These are phyloP conservation scores for Psilocybe mexicana DNA, from an alignment of 1,284 basidiomycete genomes.

Conservation along the genomic window DNA sequence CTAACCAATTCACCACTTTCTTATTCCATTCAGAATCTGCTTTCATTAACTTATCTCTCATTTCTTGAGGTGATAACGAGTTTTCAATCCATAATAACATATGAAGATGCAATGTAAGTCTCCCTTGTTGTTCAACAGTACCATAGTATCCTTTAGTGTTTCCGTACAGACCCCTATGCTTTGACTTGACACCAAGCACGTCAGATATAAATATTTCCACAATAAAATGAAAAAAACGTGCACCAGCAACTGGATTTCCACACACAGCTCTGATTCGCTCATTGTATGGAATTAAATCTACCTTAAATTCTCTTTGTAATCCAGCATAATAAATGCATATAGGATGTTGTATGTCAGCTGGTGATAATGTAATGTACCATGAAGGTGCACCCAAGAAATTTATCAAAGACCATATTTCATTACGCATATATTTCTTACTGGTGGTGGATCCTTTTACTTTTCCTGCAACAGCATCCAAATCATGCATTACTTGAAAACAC, in stretches of 20 bases:
- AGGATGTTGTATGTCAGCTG: too few species aligned
- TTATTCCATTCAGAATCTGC: conserved; percentile 21
- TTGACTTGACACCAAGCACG: conserved; percentile 16
- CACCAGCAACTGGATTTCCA: too few species aligned
- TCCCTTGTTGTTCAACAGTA: conserved; percentile 31
- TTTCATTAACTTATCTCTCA: conserved; percentile 27
- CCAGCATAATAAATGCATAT: too few species aligned
- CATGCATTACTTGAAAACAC: too few species aligned
- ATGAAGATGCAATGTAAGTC: conserved; percentile 26
- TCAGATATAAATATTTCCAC: conserved; percentile 27
- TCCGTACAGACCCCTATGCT: conserved; percentile 22
- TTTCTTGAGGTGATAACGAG: conserved; percentile 27
- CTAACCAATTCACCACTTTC: conserved; percentile 19
- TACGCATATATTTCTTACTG: too few species aligned
- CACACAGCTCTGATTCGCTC: conserved; percentile 15
- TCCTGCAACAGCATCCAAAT: too few species aligned
- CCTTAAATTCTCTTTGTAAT: conserved; percentile 9
- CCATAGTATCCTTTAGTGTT: conserved; percentile 32
- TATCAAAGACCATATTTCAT: too few species aligned
- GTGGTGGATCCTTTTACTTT: too few species aligned
- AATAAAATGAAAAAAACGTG: conserved; percentile 25
- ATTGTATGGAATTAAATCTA: conserved; percentile 9
- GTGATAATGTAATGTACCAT: too few species aligned
- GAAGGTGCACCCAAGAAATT: too few species aligned
- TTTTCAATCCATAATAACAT: conserved; percentile 31